Percentiles rank a stretch among this genome's conserved stretches.
Conservation (phyloP, 2,329 filamentous ascomycete species). For the Alternaria brassicae region DNA sequence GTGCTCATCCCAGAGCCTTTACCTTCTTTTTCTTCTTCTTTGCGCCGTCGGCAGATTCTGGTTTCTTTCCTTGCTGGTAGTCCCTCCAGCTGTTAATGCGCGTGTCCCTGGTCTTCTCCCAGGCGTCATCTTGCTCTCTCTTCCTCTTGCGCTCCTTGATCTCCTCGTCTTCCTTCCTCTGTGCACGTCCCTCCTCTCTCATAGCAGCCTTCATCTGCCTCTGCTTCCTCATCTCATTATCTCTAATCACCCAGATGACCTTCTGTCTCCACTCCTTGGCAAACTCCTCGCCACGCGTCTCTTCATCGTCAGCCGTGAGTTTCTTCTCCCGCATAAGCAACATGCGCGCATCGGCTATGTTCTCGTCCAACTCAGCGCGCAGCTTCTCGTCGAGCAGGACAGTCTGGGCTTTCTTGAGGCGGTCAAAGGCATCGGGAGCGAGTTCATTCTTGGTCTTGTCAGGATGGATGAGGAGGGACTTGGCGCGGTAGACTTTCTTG, state of each 20-base stretch:
- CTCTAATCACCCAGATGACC: constrained; percentile 85
- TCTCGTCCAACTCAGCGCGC: constrained; percentile 85
- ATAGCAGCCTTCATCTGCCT: constrained; percentile 91
- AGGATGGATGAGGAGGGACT: constrained; percentile 98
- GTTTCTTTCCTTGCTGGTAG: constrained; percentile 72
- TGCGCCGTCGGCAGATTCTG: constrained; percentile 57
- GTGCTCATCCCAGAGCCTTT: constrained; percentile 58
- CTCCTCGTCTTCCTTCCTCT: constrained; percentile 86
- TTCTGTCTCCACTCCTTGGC: constrained; percentile 88
- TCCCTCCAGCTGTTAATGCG: constrained; percentile 93
- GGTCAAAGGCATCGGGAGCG: constrained; percentile 95
- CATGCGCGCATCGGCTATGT: constrained; percentile 94
- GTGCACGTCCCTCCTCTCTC: constrained; percentile 92
- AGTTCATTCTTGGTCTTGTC: constrained; percentile 93
- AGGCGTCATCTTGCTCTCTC: constrained; percentile 91
- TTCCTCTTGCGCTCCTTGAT: constrained; percentile 66
- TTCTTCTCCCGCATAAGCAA: constrained; percentile 93
- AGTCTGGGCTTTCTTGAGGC: constrained; percentile 92
- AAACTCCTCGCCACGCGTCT: constrained; percentile 85
- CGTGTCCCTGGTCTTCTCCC: constrained; percentile 91
- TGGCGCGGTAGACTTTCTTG: constrained; percentile 91
- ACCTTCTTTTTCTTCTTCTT: constrained; percentile 62
- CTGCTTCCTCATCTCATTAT: constrained; percentile 85
- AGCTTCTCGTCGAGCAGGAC: constrained; percentile 94
- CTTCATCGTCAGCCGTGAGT: constrained; percentile 86